Conservation (phyloP, 345 rosid genomes). For the Orychophragmus violaceus region DNA sequence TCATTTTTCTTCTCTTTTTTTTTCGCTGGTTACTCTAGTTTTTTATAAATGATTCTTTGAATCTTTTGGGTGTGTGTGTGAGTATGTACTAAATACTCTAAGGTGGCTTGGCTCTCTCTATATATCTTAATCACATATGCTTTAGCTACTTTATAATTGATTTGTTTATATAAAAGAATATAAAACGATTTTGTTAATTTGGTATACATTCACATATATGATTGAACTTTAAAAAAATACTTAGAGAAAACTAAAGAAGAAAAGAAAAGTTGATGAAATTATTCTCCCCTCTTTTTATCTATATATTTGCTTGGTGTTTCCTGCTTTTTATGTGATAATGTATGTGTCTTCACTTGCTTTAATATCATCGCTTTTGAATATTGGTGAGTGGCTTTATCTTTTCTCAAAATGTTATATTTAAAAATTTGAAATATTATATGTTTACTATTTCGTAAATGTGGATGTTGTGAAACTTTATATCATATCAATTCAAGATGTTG, state of each 20-base stretch:
- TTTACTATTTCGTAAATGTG: background rate
- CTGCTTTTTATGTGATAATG: slow-evolving; percentile 29
- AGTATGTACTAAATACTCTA: background rate
- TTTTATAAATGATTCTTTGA: background rate
- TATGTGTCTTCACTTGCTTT: slow-evolving; percentile 30
- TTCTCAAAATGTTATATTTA: background rate
- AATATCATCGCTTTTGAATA: slow-evolving; percentile 14
- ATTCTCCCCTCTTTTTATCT: slow-evolving; percentile 8
- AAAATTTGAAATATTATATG: background rate
- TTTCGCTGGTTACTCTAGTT: background rate
- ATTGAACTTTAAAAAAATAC: background rate
- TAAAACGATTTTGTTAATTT: background rate
- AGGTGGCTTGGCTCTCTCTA: slow-evolving; percentile 2
- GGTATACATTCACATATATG: slow-evolving; percentile 18
- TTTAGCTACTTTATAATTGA: slow-evolving; percentile 14
- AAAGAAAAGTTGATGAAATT: slow-evolving; percentile 12
- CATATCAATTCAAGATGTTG: slow-evolving; percentile 14
- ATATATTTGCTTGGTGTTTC: slow-evolving; percentile 6
- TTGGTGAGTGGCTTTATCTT: slow-evolving; percentile 21
- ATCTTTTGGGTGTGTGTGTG: slow-evolving; percentile 20
- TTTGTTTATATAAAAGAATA: background rate
- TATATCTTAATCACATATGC: slow-evolving; percentile 9
- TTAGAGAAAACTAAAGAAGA: background rate
- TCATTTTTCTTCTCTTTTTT: slow-evolving; percentile 35
- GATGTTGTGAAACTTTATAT: slow-evolving; percentile 20